Evolutionary conservation across 805 yeast genomes (phyloP).

Genomic region (Wickerhamomyces pijperi): DNA sequence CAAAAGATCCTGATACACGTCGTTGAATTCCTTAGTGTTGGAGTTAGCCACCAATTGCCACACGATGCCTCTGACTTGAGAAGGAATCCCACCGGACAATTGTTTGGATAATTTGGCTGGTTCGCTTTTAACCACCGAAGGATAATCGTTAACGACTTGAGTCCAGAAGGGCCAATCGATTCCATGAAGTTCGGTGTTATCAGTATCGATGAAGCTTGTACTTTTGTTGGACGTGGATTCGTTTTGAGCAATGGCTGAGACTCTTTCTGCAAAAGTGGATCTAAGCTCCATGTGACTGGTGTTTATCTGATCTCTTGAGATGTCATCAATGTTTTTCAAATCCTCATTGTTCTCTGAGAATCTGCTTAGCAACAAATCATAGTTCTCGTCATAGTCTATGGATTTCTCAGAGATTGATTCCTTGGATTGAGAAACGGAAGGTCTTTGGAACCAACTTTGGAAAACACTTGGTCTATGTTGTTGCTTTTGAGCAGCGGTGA

Average conservation of each 20-base stretch:
- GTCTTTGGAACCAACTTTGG: conserved; percentile 15
- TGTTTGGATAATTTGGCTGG: conserved; percentile 50
- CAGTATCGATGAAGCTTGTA: conserved; percentile 11
- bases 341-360: conserved; percentile 44
- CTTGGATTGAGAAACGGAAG: conserved; percentile 3
- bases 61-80: conserved; percentile 74
- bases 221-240: conserved; percentile 1
- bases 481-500: conserved; percentile 13
- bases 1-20: conserved; percentile 24
- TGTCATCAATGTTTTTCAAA: conserved; percentile 35
- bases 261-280: conserved; percentile 14
- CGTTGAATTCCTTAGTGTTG: conserved; percentile 38
- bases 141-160: conserved; percentile 64
- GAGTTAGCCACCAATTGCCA: conserved; percentile 88
- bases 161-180: conserved; percentile 89
- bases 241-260: conserved; percentile 10
- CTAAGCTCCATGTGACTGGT: conserved; percentile 36
- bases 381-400: conserved; percentile 26
- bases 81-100: conserved; percentile 71
- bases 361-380: conserved; percentile 51
- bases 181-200: conserved; percentile 22
- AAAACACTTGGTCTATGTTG: conserved; percentile 14
- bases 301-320: conserved; percentile 39
- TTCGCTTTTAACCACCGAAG: conserved; percentile 48
- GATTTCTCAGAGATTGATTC: conserved; percentile 12